Conservation (phyloP, 352 stramenopile genomes). For the Phytopythium delawarense region DNA sequence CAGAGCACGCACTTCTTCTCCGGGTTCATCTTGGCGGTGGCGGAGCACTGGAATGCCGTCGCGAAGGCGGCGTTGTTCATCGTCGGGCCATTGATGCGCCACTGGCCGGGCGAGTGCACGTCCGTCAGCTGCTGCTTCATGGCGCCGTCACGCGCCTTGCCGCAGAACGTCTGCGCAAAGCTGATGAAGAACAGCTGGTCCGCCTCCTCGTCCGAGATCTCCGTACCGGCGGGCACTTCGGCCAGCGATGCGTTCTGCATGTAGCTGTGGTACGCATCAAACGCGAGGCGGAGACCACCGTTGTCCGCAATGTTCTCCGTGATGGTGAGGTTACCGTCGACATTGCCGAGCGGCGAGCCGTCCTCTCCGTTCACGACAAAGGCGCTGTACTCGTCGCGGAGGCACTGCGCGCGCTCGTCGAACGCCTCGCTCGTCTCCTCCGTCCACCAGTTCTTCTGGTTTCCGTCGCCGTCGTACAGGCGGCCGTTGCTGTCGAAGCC, state of each 20-base stretch:
- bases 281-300: conserved; percentile 49
- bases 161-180: conserved; percentile 63
- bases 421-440: conserved; percentile 68
- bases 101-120: conserved; percentile 30
- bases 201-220: conserved; percentile 15
- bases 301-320: conserved; percentile 80
- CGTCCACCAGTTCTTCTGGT: conserved; percentile 91
- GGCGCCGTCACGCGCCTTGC: conserved; percentile 33
- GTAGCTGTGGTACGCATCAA: conserved; percentile 23
- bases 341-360: conserved; percentile 28
- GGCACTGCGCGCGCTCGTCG: conserved; percentile 43
- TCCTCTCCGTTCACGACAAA: conserved; percentile 32
- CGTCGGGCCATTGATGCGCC: conserved; percentile 54
- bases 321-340: conserved; percentile 61
- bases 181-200: conserved; percentile 65
- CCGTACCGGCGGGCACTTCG: conserved; percentile 13
- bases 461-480: conserved; percentile 83
- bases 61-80: conserved; percentile 66
- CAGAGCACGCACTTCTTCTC: conserved; percentile 45
- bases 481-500: conserved; percentile 91
- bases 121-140: conserved; percentile 11
- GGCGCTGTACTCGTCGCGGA: conserved; percentile 46
- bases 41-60: conserved; percentile 40
- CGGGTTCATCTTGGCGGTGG: conserved; percentile 40
- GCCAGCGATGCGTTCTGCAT: conserved; percentile 26